These are phyloP conservation scores for Diversispora epigaea DNA, from an alignment of 192 early-diverging fungal genomes.

Conservation along the genomic window DNA sequence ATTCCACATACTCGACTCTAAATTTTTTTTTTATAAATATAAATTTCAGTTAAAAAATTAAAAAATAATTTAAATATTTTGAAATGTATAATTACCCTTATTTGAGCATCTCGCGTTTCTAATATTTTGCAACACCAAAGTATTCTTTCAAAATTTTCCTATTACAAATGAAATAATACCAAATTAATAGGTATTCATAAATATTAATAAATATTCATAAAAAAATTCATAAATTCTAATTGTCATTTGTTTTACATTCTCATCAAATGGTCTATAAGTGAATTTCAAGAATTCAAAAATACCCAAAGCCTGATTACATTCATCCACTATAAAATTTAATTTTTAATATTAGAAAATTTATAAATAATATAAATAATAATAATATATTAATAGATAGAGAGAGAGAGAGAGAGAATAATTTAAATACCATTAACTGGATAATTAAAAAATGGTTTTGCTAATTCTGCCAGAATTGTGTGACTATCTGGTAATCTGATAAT, in stretches of 20 bases:
- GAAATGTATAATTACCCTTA: conserved; percentile 32
- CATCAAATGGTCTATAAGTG: conserved; percentile 29
- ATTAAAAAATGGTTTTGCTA: conserved; percentile 33
- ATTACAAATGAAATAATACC: background rate
- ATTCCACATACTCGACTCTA: conserved; percentile 37
- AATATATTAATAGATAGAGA: background rate
- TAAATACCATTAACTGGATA: conserved; percentile 34
- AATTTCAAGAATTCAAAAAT: conserved; percentile 42
- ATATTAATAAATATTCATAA: background rate
- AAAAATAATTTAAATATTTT: background rate
- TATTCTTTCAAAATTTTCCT: conserved; percentile 42
- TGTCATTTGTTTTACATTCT: conserved; percentile 12
- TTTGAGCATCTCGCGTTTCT: conserved; percentile 15
- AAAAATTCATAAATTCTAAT: background rate
- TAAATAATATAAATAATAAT: background rate
- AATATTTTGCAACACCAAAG: conserved; percentile 40
- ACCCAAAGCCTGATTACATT: conserved; percentile 41
- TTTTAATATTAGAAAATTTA: background rate
- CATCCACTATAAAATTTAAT: conserved; percentile 27
- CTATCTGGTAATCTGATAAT: conserved; percentile 21
- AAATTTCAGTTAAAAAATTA: background rate
- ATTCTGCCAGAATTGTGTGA: conserved; percentile 27
- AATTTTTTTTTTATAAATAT: background rate
- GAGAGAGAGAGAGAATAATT: background rate
- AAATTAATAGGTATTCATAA: background rate